Base-by-base conservation (phyloP, 2,329 filamentous ascomycete species). In the Tolypocladium sp. region DNA sequence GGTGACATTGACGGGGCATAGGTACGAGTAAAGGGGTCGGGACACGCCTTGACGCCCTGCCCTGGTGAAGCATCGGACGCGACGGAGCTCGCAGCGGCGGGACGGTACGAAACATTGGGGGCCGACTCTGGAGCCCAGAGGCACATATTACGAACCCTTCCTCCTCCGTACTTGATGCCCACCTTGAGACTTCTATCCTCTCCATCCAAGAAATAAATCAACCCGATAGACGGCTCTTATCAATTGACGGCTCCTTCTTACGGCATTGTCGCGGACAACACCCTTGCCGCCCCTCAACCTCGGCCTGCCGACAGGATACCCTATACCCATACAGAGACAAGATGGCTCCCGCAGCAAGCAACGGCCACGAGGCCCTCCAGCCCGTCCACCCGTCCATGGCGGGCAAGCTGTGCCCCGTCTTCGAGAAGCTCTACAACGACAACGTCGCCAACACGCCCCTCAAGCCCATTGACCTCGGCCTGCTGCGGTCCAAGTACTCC, bases 391-490 rank as follows among this genome's bases (percentile, higher is more conserved):
- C 77, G 25, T 74, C 75, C 6, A 73, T 80, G 66, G 71, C 74
- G 25, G 73, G 74, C 58, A 74, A 75, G 57, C 68, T 81, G 30
- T 78, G 80, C 65, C 76, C 77, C 6, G 69, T 69, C 51, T 81
- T 79, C 60, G 69, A 79, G 60, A 70, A 77, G 57, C 74, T 81
- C 57, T 81, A 81, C 71, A 79, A 76, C 63, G 68, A 75, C 53
- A 69, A 77, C 60, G 70, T 77, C 55, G 76, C 77, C 61, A 70
- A 74, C 61, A 75, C 70, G 12, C 72, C 73, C 0, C 66, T 70
- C 25, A 67, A 68, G 17, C 75, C 76, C 35, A 75, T 76, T 25
- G 74, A 78, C 57, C 69, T 79, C 8, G 58, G 55, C 2, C 56
- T 70, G 13, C 66, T 79, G 0, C 73, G 76, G 33, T 64, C 67